Conservation (phyloP, 2,329 filamentous ascomycete species). For the Monosporascus sp. region DNA sequence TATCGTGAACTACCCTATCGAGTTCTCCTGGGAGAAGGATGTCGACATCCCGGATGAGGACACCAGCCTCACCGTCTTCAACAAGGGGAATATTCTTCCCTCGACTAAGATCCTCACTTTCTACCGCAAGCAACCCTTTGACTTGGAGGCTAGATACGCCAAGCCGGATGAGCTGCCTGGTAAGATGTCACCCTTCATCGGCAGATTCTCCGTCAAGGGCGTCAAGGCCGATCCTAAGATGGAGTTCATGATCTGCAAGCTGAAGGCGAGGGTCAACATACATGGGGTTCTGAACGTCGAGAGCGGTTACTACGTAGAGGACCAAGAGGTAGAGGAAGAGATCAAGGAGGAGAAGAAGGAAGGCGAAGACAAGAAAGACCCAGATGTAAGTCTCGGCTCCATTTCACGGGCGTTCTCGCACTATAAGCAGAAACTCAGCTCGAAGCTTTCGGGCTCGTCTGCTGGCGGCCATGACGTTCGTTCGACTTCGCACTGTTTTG, state of each 20-base stretch:
- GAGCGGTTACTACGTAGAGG: slow-evolving; percentile 95
- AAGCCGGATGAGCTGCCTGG: slow-evolving; percentile 82
- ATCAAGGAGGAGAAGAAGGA: slow-evolving; percentile 64
- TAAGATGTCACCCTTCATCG: slow-evolving; percentile 91
- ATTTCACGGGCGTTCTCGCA: slow-evolving; percentile 2
- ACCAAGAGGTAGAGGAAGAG: slow-evolving; percentile 93
- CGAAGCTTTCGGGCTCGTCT: slow-evolving; percentile 18
- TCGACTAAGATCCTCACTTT: slow-evolving; percentile 99
- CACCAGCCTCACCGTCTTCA: slow-evolving; percentile 94
- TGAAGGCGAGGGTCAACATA: slow-evolving; percentile 94
- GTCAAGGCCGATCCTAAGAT: slow-evolving; percentile 90
- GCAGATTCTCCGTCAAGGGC: slow-evolving; percentile 94
- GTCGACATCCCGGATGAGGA: slow-evolving; percentile 98
- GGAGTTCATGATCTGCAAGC: slow-evolving; percentile 99
- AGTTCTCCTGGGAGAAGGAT: slow-evolving; percentile 98
- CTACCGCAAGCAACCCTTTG: slow-evolving; percentile 96
- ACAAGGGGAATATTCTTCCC: slow-evolving; percentile 92
- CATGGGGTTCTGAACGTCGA: slow-evolving; percentile 96
- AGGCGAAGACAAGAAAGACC: slow-evolving; percentile 56
- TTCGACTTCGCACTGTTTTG: neutral
- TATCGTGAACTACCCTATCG: slow-evolving; percentile 95
- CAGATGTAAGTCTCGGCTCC: slow-evolving; percentile 57
- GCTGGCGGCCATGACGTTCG: slow-evolving; percentile 7
- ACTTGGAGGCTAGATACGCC: slow-evolving; percentile 90
- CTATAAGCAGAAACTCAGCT: slow-evolving; percentile 15